Evolutionary conservation across 768 basidiomycete genomes (phyloP).

Genomic region (Tulasnella sp.): DNA sequence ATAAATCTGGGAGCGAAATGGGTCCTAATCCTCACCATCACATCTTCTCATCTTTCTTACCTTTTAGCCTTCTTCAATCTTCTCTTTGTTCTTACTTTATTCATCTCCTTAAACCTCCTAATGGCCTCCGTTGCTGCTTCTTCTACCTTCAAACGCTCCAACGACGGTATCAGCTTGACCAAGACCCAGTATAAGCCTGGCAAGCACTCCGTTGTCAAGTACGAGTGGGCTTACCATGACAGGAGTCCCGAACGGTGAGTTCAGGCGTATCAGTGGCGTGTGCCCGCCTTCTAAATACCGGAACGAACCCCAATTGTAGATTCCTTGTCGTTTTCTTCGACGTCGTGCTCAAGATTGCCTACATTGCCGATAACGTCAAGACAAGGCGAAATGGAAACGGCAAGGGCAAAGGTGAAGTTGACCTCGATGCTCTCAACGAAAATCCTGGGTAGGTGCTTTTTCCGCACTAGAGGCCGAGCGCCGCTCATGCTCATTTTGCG

Average conservation of each 20-base stretch:
- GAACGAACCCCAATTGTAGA: neutral
- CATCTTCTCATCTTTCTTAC: constrained; percentile 11
- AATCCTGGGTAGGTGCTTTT: neutral
- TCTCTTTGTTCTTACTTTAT: constrained; percentile 17
- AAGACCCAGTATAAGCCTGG: neutral
- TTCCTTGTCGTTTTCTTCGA: neutral
- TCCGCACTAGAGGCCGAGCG: neutral
- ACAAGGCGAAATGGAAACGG: neutral
- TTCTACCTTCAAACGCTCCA: neutral
- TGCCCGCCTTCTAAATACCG: no score
- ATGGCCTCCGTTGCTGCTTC: neutral
- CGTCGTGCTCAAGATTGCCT: neutral
- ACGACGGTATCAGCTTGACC: constrained; percentile 6
- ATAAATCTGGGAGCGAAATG: neutral
- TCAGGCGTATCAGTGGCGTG: neutral
- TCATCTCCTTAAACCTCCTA: neutral
- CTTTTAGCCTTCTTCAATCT: neutral
- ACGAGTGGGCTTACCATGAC: neutral
- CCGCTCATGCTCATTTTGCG: neutral
- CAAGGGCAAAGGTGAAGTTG: neutral
- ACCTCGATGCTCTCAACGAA: neutral
- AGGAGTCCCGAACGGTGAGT: neutral
- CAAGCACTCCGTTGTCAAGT: constrained; percentile 1
- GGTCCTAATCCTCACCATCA: neutral
- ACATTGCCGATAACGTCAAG: neutral